These are phyloP conservation scores for Stropharia rugosoannulata DNA, from an alignment of 768 basidiomycete genomes.

Conservation along the genomic window DNA sequence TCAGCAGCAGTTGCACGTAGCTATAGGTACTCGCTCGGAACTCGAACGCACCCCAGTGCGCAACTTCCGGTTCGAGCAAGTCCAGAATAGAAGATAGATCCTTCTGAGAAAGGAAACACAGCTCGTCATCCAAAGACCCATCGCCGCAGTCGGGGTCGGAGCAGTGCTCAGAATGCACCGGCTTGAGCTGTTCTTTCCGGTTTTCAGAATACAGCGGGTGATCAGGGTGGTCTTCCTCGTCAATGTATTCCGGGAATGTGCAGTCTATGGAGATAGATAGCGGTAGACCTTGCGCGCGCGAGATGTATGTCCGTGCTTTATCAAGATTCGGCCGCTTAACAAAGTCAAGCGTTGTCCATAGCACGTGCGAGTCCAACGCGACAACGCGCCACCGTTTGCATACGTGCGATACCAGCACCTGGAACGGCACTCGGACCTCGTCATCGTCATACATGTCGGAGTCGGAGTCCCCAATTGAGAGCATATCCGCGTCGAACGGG, in stretches of 20 bases:
- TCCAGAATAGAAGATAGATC: constrained; percentile 38
- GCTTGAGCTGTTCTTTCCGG: constrained; percentile 1
- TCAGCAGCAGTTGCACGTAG: constrained; percentile 46
- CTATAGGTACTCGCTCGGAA: constrained; percentile 44
- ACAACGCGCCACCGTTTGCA: constrained; percentile 59
- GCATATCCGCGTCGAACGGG: constrained; percentile 21
- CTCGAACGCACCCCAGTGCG: constrained; percentile 52
- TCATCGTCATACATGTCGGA: constrained; percentile 13
- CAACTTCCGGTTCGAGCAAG: constrained; percentile 49
- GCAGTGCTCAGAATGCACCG: constrained; percentile 13
- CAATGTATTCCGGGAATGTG: constrained; percentile 26
- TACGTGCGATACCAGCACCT: constrained; percentile 59
- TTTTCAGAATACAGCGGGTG: constrained; percentile 18
- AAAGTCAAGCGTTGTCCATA: constrained; percentile 56
- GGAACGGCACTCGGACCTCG: constrained; percentile 36
- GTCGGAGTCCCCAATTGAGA: constrained; percentile 11
- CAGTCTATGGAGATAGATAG: constrained; percentile 54
- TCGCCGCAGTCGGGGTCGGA: constrained; percentile 4
- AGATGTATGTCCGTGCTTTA: constrained; percentile 42
- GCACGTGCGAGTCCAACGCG: constrained; percentile 49
- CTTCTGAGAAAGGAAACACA: constrained; percentile 25
- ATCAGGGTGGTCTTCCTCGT: constrained; percentile 25
- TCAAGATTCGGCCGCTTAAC: constrained; percentile 40
- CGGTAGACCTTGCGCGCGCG: constrained; percentile 53
- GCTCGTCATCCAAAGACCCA: constrained; percentile 4